Evolutionary conservation across 2,329 filamentous ascomycete species (phyloP).

Genomic region (Fusarium aywerte): DNA sequence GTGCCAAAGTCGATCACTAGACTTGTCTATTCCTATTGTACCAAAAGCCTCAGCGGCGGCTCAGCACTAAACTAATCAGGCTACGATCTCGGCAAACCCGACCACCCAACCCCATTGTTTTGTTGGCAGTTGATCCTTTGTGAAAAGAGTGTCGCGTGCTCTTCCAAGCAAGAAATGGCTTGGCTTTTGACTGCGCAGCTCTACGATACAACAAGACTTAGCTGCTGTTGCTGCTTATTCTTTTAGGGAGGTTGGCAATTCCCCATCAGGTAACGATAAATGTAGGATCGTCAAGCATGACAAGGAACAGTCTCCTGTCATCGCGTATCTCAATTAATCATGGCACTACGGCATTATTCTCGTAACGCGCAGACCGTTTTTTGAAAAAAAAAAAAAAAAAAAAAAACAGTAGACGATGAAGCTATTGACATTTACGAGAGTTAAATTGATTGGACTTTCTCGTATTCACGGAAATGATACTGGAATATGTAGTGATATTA

Average conservation of each 20-base stretch:
- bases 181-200: constrained; percentile 1
- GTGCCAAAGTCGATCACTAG: constrained; percentile 4
- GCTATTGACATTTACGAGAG: constrained; percentile 4
- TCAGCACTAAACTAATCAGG: neutral
- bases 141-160: constrained; percentile 27
- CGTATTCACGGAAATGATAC: constrained; percentile 27
- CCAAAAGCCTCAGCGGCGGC: neutral
- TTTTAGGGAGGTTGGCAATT: neutral
- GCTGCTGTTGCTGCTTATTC: neutral
- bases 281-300: constrained; percentile 15
- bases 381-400: neutral
- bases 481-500: neutral
- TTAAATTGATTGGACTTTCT: neutral
- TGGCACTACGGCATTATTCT: neutral
- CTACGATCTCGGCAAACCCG: constrained; percentile 18
- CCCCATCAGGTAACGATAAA: constrained; percentile 11
- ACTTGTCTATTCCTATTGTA: too few species aligned
- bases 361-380: neutral
- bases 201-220: neutral
- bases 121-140: neutral
- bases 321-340: constrained; percentile 17
- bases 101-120: constrained; percentile 3
- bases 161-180: constrained; percentile 8
- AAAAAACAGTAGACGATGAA: neutral
- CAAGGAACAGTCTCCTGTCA: constrained; percentile 6